Evolutionary conservation across 352 stramenopile species (phyloP).

Genomic region (Phytophthora cryptogea): DNA sequence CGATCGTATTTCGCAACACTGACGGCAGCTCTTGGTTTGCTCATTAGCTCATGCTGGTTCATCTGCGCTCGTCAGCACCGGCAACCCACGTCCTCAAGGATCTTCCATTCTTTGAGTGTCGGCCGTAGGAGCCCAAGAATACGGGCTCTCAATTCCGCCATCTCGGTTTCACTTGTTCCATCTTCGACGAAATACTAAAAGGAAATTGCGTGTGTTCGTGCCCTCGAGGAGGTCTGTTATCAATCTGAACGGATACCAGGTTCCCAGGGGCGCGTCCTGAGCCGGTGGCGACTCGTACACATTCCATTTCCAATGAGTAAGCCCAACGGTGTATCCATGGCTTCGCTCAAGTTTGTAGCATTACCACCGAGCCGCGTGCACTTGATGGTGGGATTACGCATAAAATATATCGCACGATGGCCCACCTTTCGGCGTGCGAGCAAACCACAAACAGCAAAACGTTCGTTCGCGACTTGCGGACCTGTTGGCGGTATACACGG

Average conservation of each 20-base stretch:
- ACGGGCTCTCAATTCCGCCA: conserved; percentile 10
- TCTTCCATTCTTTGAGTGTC: neutral
- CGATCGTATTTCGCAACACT: no score
- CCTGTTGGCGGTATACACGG: neutral
- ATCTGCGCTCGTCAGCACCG: neutral
- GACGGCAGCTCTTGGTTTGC: neutral
- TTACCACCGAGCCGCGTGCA: neutral
- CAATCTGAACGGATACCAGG: conserved; percentile 5
- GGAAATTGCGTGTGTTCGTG: neutral
- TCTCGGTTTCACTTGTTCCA: conserved; percentile 16
- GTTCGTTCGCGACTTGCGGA: neutral
- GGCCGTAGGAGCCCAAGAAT: neutral
- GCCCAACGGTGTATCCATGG: neutral
- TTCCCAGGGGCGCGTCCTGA: neutral
- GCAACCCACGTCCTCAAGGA: neutral
- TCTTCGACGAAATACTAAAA: conserved; percentile 5
- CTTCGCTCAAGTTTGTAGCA: neutral
- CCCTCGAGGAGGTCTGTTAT: conserved; percentile 4
- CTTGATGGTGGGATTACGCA: no score
- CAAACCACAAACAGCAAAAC: neutral
- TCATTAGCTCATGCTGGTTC: neutral
- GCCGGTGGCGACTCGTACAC: neutral
- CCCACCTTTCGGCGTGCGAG: neutral
- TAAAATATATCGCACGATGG: no score
- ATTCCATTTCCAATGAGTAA: conserved; percentile 1